A percentile compares a stretch with the other conserved stretches of the same genome.
phyloP scores from a whole-genome alignment of 805 yeast genomes.

The Ogataea ramenticola region DNA sequence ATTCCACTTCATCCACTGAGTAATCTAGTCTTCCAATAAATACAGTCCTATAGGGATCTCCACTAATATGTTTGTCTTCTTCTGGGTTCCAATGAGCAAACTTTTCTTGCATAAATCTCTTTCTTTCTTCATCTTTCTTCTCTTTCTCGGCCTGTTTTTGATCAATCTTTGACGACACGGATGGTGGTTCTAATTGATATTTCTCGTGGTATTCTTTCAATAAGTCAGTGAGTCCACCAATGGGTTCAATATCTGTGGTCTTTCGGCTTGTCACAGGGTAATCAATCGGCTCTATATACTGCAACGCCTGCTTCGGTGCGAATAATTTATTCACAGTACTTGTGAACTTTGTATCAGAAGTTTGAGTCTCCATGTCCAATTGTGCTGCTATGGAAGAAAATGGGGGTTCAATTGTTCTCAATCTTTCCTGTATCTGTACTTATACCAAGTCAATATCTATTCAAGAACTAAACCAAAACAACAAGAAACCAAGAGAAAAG shows the following conservation, averaged over 20 bases:
- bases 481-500: too few species aligned
- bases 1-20: slow-evolving; percentile 55
- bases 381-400: too few species aligned
- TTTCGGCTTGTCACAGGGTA: slow-evolving; percentile 38
- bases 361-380: not conserved
- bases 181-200: not conserved
- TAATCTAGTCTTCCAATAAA: slow-evolving; percentile 72
- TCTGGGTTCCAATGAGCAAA: slow-evolving; percentile 45
- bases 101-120: slow-evolving; percentile 28
- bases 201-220: slow-evolving; percentile 25
- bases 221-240: slow-evolving; percentile 27
- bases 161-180: not conserved
- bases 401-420: too few species aligned
- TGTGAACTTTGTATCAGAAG: slow-evolving; percentile 17
- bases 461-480: too few species aligned
- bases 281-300: slow-evolving; percentile 42
- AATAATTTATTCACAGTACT: slow-evolving; percentile 41
- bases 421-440: too few species aligned
- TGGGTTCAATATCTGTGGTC: slow-evolving; percentile 40
- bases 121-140: slow-evolving; percentile 19
- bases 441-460: too few species aligned
- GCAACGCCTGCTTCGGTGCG: slow-evolving; percentile 50
- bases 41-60: slow-evolving; percentile 74
- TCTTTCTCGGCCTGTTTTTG: slow-evolving; percentile 6
- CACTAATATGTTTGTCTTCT: slow-evolving; percentile 47